Conservation (phyloP, 345 rosid genomes). For the Eucalyptus erythrocorys region DNA sequence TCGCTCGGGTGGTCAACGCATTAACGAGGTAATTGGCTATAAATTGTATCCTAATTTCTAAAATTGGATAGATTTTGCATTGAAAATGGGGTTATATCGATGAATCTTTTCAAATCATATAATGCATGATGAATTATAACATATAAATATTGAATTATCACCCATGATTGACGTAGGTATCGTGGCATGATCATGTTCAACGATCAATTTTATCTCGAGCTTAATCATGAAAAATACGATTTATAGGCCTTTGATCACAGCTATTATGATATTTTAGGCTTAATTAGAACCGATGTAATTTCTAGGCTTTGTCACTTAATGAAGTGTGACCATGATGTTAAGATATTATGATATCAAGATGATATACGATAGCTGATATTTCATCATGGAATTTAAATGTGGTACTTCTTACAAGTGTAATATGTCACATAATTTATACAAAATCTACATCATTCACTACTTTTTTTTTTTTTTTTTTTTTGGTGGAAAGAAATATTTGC, state of each 20-base stretch:
- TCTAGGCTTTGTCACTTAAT: not conserved
- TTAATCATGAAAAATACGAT: too few species aligned
- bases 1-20: not conserved
- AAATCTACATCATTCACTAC: too few species aligned
- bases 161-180: not conserved
- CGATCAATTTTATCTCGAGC: not conserved
- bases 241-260: not conserved
- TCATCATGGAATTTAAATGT: not conserved
- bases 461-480: too few species aligned
- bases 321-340: not conserved
- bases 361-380: not conserved
- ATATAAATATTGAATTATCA: too few species aligned
- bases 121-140: not conserved
- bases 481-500: too few species aligned
- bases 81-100: not conserved
- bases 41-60: not conserved
- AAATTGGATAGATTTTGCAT: not conserved
- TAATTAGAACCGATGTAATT: too few species aligned
- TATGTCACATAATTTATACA: not conserved
- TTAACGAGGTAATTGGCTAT: not conserved
- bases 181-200: not conserved
- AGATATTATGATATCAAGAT: too few species aligned
- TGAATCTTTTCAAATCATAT: not conserved
- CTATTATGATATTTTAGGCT: not conserved
- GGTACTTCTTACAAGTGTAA: not conserved